Evolutionary conservation across 2,329 filamentous ascomycete genomes (phyloP).

Genomic region (Coniochaeta sp.): DNA sequence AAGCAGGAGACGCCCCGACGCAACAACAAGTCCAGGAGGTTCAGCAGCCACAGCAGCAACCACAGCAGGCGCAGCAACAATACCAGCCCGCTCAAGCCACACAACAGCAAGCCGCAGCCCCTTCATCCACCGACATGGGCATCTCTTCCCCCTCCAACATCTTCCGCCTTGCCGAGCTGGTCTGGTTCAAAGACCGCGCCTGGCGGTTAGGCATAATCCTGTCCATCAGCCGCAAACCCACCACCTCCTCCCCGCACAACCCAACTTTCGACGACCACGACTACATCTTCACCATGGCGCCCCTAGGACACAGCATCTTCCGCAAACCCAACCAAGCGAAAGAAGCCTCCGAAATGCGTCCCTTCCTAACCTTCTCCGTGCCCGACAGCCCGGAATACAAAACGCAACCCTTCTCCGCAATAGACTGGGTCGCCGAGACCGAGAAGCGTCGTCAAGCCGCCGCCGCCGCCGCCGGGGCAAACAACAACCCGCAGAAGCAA

Average conservation of each 20-base stretch:
- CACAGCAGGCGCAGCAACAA: neutral
- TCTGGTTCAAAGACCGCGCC: constrained; percentile 25
- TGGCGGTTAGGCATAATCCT: constrained; percentile 28
- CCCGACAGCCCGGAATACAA: constrained; percentile 17
- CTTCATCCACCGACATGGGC: constrained; percentile 7
- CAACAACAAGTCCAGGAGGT: constrained; percentile 4
- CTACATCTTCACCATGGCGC: constrained; percentile 19
- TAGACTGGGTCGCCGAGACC: constrained; percentile 21
- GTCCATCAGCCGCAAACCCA: constrained; percentile 11
- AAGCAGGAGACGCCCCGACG: neutral
- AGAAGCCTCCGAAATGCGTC: constrained; percentile 22
- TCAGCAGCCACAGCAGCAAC: constrained; percentile 10
- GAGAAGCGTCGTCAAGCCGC: too few species aligned
- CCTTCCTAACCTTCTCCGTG: constrained; percentile 29
- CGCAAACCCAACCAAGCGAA: constrained; percentile 14
- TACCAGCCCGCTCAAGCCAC: neutral
- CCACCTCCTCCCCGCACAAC: too few species aligned
- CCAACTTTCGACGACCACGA: constrained; percentile 7
- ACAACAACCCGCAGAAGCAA: constrained; percentile 9
- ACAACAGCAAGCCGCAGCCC: too few species aligned
- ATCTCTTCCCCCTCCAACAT: constrained; percentile 15
- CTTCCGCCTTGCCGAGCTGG: constrained; percentile 26
- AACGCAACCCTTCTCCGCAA: constrained; percentile 17
- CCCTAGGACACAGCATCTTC: constrained; percentile 20
- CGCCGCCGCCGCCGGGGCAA: too few species aligned